Evolutionary conservation across 805 yeast genomes (phyloP).

Genomic region (Gaillardinia entomophila): DNA sequence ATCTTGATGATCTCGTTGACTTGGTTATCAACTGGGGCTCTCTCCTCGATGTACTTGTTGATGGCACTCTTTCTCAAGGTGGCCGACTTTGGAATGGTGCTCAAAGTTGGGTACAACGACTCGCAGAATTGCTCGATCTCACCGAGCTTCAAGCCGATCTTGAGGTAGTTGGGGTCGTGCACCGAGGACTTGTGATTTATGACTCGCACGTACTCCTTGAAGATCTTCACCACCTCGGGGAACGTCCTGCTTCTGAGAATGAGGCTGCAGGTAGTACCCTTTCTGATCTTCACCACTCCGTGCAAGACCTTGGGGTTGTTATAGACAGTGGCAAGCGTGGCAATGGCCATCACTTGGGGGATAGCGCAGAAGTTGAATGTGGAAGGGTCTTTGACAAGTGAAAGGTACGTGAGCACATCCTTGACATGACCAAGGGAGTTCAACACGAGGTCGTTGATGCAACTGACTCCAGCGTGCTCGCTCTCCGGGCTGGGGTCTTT

Average conservation of each 20-base stretch:
- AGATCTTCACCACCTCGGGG: conserved; percentile 69
- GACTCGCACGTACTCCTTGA: conserved; percentile 63
- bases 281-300: conserved; percentile 77
- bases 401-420: conserved; percentile 70
- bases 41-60: conserved; percentile 23
- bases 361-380: conserved; percentile 90
- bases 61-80: conserved; percentile 34
- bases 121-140: conserved; percentile 87
- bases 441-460: conserved; percentile 75
- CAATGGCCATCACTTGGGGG: conserved; percentile 99
- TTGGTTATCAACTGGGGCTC: conserved; percentile 36
- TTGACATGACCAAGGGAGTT: conserved; percentile 74
- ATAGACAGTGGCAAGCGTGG: conserved; percentile 82
- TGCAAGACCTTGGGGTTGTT: conserved; percentile 71
- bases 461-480: conserved; percentile 57
- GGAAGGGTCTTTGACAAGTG: conserved; percentile 74
- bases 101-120: conserved; percentile 53
- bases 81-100: conserved; percentile 20
- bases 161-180: conserved; percentile 78
- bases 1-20: conserved; percentile 12
- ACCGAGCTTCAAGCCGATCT: conserved; percentile 80
- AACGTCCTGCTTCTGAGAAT: conserved; percentile 71
- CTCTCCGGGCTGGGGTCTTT: conserved; percentile 30
- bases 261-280: conserved; percentile 76
- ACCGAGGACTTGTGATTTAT: conserved; percentile 79